A percentile compares a stretch with the other conserved stretches of the same genome.
These are phyloP conservation scores for Eutrema heterophyllum DNA, from an alignment of 345 rosid genomes.

Conservation along the genomic window DNA sequence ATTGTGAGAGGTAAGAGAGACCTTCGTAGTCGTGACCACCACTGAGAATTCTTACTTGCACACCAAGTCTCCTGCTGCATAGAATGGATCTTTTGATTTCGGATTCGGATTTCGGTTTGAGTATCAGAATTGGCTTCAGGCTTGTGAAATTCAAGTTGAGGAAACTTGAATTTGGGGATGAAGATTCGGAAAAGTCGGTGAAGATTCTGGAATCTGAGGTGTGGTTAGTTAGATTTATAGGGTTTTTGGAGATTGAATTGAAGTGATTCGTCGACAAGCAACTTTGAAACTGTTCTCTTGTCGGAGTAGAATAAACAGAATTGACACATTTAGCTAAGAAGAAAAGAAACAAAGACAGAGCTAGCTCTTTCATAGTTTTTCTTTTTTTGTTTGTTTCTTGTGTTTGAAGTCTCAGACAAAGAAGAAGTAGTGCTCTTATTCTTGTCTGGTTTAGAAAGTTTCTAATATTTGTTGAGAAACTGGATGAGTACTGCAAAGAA, in stretches of 20 bases:
- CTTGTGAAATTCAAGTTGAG: constrained; percentile 28
- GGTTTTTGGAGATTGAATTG: neutral
- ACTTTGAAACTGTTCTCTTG: constrained; percentile 21
- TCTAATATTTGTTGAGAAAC: constrained; percentile 11
- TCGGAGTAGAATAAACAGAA: constrained; percentile 11
- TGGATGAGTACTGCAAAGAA: constrained; percentile 22
- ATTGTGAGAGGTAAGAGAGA: constrained; percentile 45
- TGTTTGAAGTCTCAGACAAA: constrained; percentile 17
- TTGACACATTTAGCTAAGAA: neutral
- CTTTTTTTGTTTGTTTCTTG: constrained; percentile 2
- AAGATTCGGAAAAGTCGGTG: constrained; percentile 1
- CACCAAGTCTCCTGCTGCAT: constrained; percentile 35
- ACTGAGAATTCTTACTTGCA: constrained; percentile 50
- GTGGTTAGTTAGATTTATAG: neutral
- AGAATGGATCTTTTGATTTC: constrained; percentile 44
- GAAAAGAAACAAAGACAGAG: constrained; percentile 6
- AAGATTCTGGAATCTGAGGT: neutral
- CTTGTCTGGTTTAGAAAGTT: constrained; percentile 13
- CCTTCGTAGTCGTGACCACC: constrained; percentile 84
- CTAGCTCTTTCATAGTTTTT: constrained; percentile 10
- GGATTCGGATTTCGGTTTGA: constrained; percentile 36
- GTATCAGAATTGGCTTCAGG: constrained; percentile 38
- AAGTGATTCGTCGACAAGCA: constrained; percentile 5
- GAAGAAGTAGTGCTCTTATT: neutral
- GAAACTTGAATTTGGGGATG: constrained; percentile 9